These are phyloP conservation scores for Pseudonitzschia pungens DNA, from an alignment of 108 stramenopile species.

Conservation along the genomic window DNA sequence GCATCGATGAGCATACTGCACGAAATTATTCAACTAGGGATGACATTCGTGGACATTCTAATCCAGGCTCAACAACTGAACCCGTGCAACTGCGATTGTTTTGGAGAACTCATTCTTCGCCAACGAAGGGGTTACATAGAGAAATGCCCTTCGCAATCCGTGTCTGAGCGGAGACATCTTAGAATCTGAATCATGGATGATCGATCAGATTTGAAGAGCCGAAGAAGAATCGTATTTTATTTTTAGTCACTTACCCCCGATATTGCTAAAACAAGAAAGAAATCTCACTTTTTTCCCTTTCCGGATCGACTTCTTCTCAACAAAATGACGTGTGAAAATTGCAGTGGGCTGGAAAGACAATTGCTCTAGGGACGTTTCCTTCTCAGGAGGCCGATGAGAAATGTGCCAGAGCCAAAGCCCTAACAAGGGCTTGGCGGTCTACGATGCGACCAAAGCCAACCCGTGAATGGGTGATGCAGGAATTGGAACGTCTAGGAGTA, in stretches of 20 bases:
- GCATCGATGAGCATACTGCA: not conserved
- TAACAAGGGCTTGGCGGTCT: conserved; percentile 85
- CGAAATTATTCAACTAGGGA: not conserved
- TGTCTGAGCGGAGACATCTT: too few species aligned
- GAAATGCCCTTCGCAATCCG: too few species aligned
- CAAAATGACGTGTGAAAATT: not conserved
- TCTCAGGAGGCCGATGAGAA: conserved; percentile 87
- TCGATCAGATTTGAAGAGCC: too few species aligned
- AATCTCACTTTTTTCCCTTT: not conserved
- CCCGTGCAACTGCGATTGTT: too few species aligned
- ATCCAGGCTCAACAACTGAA: too few species aligned
- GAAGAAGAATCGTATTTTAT: too few species aligned
- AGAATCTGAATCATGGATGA: too few species aligned
- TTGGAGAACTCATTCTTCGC: too few species aligned
- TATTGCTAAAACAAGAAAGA: too few species aligned
- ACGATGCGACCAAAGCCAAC: conserved; percentile 92
- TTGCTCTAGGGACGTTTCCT: conserved; percentile 79
- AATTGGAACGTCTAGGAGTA: conserved; percentile 83
- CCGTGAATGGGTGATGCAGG: conserved; percentile 89
- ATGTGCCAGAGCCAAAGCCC: conserved; percentile 86
- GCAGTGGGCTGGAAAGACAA: conserved; percentile 68
- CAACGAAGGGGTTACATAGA: too few species aligned
- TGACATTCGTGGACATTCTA: not conserved
- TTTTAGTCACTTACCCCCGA: too few species aligned
- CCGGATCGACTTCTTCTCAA: not conserved